Evolutionary conservation across 2,329 filamentous ascomycete species (phyloP).

Genomic region (Arachnomyces sp.): DNA sequence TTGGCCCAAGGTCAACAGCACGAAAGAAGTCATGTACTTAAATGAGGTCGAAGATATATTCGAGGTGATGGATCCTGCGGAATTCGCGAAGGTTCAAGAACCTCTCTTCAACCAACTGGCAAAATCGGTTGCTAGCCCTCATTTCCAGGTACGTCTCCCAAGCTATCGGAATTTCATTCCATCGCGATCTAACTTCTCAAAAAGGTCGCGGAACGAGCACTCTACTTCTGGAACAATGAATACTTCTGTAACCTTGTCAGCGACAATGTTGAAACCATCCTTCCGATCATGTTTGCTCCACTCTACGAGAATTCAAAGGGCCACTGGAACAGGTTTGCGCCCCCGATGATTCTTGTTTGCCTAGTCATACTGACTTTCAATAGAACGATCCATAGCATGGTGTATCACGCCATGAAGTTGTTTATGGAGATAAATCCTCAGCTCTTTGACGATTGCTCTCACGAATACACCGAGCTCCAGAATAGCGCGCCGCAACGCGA

Average conservation of each 20-base stretch:
- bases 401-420: constrained; percentile 99
- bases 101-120: constrained; percentile 94
- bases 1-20: constrained; percentile 99
- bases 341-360: neutral
- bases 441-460: constrained; percentile 95
- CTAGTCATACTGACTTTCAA: constrained; percentile 25
- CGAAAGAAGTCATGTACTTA: constrained; percentile 98
- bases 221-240: constrained; percentile 99
- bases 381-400: constrained; percentile 98
- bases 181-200: constrained; percentile 9
- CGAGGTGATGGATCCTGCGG: constrained; percentile 97
- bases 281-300: constrained; percentile 98
- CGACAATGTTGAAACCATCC: constrained; percentile 96
- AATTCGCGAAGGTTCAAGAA: constrained; percentile 98
- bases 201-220: constrained; percentile 81
- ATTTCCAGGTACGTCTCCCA: constrained; percentile 65
- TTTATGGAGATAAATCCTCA: constrained; percentile 99
- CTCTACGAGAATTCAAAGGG: constrained; percentile 98
- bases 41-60: constrained; percentile 99
- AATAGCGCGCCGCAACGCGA: constrained; percentile 83
- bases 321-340: constrained; percentile 90
- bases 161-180: constrained; percentile 1
- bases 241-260: constrained; percentile 99
- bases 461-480: constrained; percentile 95
- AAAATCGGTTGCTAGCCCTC: constrained; percentile 95